Evolutionary conservation across 768 basidiomycete species (phyloP).

Genomic region (Tulasnella calospora): DNA sequence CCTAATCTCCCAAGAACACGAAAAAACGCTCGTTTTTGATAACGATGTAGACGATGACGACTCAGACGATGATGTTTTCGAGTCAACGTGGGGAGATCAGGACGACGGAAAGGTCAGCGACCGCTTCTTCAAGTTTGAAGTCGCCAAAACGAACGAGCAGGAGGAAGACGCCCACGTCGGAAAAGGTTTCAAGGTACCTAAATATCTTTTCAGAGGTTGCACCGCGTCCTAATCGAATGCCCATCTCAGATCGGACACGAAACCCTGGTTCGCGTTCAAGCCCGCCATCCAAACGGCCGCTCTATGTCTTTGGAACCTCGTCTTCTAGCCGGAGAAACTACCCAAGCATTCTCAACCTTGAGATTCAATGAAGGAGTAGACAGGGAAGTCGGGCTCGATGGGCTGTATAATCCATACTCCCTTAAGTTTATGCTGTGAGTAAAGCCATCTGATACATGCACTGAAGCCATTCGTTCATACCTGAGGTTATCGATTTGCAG

Average conservation of each 20-base stretch:
- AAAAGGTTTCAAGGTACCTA: too few relatives aligned
- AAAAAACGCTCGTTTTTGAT: slow-evolving; percentile 44
- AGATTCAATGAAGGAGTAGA: not conserved
- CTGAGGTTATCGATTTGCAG: not conserved
- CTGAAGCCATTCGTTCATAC: too few relatives aligned
- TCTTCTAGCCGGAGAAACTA: not conserved
- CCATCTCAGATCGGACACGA: not conserved
- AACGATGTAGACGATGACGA: slow-evolving; percentile 17
- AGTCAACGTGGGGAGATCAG: not conserved
- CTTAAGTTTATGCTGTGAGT: not conserved
- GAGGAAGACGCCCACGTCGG: not conserved
- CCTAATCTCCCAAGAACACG: slow-evolving; percentile 49
- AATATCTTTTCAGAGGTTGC: too few relatives aligned
- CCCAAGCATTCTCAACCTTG: not conserved
- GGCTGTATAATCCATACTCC: not conserved
- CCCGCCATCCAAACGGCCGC: not conserved
- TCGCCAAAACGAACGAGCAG: slow-evolving; percentile 20
- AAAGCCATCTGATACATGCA: too few relatives aligned
- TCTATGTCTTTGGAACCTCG: not conserved
- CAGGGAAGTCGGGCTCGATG: not conserved
- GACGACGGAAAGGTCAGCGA: not conserved
- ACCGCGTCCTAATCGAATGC: too few relatives aligned
- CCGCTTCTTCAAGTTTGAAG: slow-evolving; percentile 22
- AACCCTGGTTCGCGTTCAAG: not conserved
- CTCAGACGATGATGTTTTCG: not conserved